Conservation (phyloP, 768 basidiomycete genomes). For the Gautieria morchelliformis region DNA sequence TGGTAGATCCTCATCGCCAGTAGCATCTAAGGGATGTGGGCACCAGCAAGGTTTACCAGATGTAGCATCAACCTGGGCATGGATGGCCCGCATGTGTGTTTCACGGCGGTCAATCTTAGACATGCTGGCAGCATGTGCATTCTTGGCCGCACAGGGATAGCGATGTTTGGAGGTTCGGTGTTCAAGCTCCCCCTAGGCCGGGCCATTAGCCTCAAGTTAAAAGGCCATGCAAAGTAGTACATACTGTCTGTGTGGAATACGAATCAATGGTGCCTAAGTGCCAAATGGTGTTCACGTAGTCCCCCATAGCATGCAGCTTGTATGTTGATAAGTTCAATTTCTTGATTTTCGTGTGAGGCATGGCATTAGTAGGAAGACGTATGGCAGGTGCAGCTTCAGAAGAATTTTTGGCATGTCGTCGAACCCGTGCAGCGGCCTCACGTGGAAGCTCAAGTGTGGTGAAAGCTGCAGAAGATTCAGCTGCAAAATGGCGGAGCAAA, state of each 20-base stretch:
- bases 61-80: not conserved
- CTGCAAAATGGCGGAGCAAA: constrained; percentile 23
- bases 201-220: not conserved
- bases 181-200: constrained; percentile 27
- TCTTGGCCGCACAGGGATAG: constrained; percentile 23
- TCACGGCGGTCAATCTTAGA: constrained; percentile 14
- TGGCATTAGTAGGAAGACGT: not conserved
- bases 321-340: constrained; percentile 24
- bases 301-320: constrained; percentile 28
- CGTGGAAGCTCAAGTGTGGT: constrained; percentile 27
- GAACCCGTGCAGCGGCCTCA: constrained; percentile 25
- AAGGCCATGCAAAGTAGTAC: constrained; percentile 1
- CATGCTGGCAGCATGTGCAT: constrained; percentile 13
- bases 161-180: constrained; percentile 28
- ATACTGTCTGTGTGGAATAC: constrained; percentile 24
- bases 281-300: constrained; percentile 21
- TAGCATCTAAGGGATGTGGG: not conserved
- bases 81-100: not conserved
- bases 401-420: not conserved
- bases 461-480: constrained; percentile 17
- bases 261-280: constrained; percentile 27
- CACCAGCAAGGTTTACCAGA: not conserved
- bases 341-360: constrained; percentile 2
- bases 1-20: not conserved
- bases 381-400: not conserved